Evolutionary conservation across 495 filamentous ascomycete genomes (phyloP).

Genomic region (Hypoxylon fragiforme): DNA sequence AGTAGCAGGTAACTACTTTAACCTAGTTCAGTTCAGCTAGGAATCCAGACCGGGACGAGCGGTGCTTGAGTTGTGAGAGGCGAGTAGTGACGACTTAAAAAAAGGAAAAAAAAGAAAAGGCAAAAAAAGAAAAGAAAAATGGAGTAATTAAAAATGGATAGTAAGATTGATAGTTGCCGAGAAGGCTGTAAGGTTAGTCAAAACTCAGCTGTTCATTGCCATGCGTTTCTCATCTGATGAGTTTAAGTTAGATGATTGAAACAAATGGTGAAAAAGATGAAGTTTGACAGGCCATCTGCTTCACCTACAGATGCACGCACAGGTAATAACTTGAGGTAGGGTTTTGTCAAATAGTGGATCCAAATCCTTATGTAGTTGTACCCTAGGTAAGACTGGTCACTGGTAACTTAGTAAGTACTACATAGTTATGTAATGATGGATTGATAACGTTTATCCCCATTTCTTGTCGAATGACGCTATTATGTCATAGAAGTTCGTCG

Average conservation of each 20-base stretch:
- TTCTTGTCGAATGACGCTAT: constrained; percentile 18
- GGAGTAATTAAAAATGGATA: constrained; percentile 3
- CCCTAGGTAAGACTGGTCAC: no score
- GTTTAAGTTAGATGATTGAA: background rate
- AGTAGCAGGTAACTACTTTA: no score
- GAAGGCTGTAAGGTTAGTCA: no score
- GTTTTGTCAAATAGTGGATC: background rate
- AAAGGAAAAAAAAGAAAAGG: constrained; percentile 3
- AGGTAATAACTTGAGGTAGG: background rate
- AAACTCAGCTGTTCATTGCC: constrained; percentile 9
- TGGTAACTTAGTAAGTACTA: background rate
- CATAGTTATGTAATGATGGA: background rate
- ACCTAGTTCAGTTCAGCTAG: no score
- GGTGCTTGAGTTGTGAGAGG: no score
- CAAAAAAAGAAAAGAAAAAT: constrained; percentile 7
- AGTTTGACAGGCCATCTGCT: background rate
- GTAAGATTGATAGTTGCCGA: no score
- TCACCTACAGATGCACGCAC: no score
- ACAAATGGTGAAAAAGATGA: background rate
- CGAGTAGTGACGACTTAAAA: no score
- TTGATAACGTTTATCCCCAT: background rate
- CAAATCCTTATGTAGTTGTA: no score
- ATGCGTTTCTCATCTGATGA: background rate
- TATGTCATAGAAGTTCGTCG: constrained; percentile 16
- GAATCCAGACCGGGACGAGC: no score